Base-by-base conservation (phyloP, 2,329 filamentous ascomycete species). In the Phaeosphaeriaceae sp. region DNA sequence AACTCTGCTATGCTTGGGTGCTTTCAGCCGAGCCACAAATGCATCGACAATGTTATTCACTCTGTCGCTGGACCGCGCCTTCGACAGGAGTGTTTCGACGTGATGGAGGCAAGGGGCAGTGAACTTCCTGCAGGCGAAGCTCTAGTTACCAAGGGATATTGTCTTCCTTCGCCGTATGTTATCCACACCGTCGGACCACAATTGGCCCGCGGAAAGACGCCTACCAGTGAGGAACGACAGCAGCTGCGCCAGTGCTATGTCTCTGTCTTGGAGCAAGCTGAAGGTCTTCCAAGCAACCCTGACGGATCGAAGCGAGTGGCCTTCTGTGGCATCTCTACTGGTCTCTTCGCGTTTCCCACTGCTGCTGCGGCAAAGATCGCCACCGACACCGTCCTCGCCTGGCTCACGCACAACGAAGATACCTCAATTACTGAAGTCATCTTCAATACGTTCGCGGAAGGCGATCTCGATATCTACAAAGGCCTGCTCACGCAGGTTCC, bases 41-140 rank as follows among this genome's bases (percentile, higher is more conserved):
- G 76, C 51, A 78, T 78, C 50, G 76, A 78, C 58, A 77, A 77
- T 49, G 68, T 72, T 1, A 78, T 78, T 44, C 75, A 78, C 54
- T 62, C 69, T 0, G 61, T 57, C 20, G 73, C 75, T 1, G 75
- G 73, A 0, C 75, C 75, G 2, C 61, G 69, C 13, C 54, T 78
- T 5, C 66, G 76, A 21, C 56, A 72, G 7, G 72, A 70, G 51
- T 78, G 74, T 51, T 58, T 57, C 45, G 60, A 62, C 1, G 53
- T 69, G 17, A 75, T 76, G 67, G 52, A 52, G 1, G 36, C 51
- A 2, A 68, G 70, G 42, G 63, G 60, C 7, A 51, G 36, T n/a
- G 62, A 68, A 4, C 58, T 77, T 13, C 60, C 66, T 1, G 57
- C 62, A 2, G 76, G 74, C 17, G 60, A 66, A 3, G 72, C 69